phyloP scores from a whole-genome alignment of 23 red algal genomes.

The Gracilaria gracilis region DNA sequence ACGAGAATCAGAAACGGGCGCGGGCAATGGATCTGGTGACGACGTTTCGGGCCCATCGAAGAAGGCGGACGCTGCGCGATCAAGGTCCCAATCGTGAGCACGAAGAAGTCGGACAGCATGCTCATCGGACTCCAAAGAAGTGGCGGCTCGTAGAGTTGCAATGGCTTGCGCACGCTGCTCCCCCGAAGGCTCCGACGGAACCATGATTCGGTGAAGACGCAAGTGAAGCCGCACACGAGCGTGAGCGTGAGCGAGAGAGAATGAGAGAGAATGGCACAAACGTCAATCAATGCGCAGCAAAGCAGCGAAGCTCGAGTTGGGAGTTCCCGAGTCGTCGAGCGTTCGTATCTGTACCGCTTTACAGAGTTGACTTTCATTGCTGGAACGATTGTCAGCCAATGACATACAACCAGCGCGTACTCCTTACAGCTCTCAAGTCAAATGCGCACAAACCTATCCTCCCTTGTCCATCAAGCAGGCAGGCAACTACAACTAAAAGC shows the following conservation, averaged over 20 bases:
- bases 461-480: no score
- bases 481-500: no score
- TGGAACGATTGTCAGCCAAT: not conserved
- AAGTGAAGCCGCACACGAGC: not conserved
- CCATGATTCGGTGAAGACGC: not conserved
- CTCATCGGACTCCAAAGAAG: slow-evolving; percentile 41
- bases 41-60: slow-evolving; percentile 55
- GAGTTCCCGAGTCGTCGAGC: not conserved
- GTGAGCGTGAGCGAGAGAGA: no score
- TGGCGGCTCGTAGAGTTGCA: slow-evolving; percentile 74
- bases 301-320: not conserved
- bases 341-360: not conserved
- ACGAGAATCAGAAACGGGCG: not conserved
- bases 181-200: slow-evolving; percentile 1
- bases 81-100: slow-evolving; percentile 74
- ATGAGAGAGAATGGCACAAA: not conserved
- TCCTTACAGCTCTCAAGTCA: not conserved
- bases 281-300: not conserved
- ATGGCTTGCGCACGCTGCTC: slow-evolving; percentile 65
- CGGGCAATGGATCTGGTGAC: slow-evolving; percentile 11
- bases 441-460: not conserved
- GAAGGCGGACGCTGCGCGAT: slow-evolving; percentile 70
- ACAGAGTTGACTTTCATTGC: not conserved
- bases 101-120: slow-evolving; percentile 69
- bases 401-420: not conserved